Base-by-base conservation (phyloP, 352 stramenopile species). In the Phytophthora pisi region DNA sequence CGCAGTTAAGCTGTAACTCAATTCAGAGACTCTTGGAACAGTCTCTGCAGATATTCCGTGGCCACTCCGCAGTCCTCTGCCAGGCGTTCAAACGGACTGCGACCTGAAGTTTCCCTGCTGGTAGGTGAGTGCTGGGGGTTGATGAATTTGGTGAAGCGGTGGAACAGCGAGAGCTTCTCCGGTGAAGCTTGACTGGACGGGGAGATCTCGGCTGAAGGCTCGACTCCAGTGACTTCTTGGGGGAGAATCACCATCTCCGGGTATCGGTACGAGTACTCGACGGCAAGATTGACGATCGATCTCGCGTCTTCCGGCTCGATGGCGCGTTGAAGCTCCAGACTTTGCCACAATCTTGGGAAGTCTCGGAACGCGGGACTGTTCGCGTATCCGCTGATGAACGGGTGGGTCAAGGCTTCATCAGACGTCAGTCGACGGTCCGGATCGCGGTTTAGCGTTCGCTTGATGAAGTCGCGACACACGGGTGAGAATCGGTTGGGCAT, bases 381-480 rank as follows among this genome's bases (percentile, higher is more conserved):
- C 1, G 36, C 56, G 59, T 95, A 95, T 0, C 65, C 75, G 15
- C 59, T 66, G 30, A 95, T 66, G 34, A 94, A 99, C 0, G 94
- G 93, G 75, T 99, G 96, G 8, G 82, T 65, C 13, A 99, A 71
- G 6, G 96, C 92, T 68, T 97, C 65, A 7, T 90, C 72, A 0
- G 93, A 84, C 0, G 86, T 97, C 18, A 98, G 80, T 9, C 97
- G 79, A 10, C 68, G 76, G 2, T 66, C 49, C 5, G 93, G 91
- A 70, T 98, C 93, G 31, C 96, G 87, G 42, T 91, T 84, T 30
- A 99, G 77, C 31, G 99, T 77, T 34, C 90, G 68, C 26, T 91
- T 95, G 55, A 99, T 76, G 30, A 99, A 93, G 70, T 98, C 92
- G 23, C 98, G 97, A 23, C 93, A 97, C 16, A 83, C 86, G 1